Percentiles rank a stretch among this genome's conserved stretches.
Evolutionary conservation across 2,329 filamentous ascomycete species (phyloP).

Genomic region (Hymenoscyphus occultus): DNA sequence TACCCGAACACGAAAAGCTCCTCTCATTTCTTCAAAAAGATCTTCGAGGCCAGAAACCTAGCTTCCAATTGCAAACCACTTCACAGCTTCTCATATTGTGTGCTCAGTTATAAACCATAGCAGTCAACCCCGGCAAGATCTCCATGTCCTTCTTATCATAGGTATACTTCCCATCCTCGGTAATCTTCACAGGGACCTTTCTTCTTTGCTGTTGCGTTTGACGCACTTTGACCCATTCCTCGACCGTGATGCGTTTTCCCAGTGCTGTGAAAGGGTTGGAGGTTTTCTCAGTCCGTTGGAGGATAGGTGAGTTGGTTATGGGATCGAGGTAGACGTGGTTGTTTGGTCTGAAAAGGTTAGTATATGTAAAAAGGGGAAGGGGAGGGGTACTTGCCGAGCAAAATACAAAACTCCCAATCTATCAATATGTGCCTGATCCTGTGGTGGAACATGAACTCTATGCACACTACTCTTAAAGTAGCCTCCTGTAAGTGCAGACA

Average conservation of each 20-base stretch:
- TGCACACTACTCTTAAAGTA: constrained; percentile 45
- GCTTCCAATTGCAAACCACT: too few species aligned
- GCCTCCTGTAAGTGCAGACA: constrained; percentile 48
- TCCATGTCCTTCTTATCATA: constrained; percentile 4
- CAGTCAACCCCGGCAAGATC: not conserved
- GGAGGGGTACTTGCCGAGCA: constrained; percentile 30
- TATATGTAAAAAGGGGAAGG: not conserved
- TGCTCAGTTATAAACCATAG: constrained; percentile 1
- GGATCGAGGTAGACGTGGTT: constrained; percentile 31
- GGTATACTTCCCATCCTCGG: not conserved
- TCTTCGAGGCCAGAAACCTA: too few species aligned
- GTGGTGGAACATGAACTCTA: constrained; percentile 37
- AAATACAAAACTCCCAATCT: constrained; percentile 47
- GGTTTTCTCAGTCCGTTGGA: constrained; percentile 32
- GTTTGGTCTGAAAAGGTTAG: constrained; percentile 21
- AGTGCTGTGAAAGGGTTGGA: constrained; percentile 30
- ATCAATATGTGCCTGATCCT: constrained; percentile 40
- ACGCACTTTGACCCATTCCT: constrained; percentile 43
- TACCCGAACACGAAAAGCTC: not conserved
- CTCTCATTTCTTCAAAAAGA: not conserved
- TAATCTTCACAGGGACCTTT: constrained; percentile 13
- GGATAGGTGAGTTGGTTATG: constrained; percentile 34
- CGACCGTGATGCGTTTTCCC: constrained; percentile 44
- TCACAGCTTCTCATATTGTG: too few species aligned
- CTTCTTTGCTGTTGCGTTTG: constrained; percentile 38